phyloP scores from a whole-genome alignment of 495 filamentous ascomycete genomes.

The Tetracladium marchalianum region DNA sequence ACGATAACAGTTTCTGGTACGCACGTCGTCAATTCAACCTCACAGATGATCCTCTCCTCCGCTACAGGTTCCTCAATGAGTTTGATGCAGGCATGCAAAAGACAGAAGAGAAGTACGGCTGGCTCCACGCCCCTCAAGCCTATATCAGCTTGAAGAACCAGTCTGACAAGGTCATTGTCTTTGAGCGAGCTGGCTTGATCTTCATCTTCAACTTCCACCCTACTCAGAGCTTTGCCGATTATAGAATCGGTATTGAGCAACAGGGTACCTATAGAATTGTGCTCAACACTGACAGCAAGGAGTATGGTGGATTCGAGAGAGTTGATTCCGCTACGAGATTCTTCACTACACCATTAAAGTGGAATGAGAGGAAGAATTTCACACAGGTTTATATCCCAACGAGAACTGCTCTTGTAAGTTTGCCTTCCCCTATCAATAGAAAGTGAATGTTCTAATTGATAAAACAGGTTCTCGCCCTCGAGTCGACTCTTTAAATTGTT shows the following conservation, averaged over 20 bases:
- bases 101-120: conserved; percentile 80
- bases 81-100: conserved; percentile 90
- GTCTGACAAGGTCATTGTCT: conserved; percentile 87
- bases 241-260: conserved; percentile 77
- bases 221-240: conserved; percentile 80
- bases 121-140: conserved; percentile 80
- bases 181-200: conserved; percentile 81
- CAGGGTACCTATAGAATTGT: conserved; percentile 83
- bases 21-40: conserved; percentile 92
- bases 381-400: conserved; percentile 85
- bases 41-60: conserved; percentile 72
- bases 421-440: neutral
- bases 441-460: conserved; percentile 1
- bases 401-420: conserved; percentile 75
- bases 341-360: conserved; percentile 80
- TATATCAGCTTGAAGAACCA: conserved; percentile 94
- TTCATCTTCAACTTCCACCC: conserved; percentile 98
- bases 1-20: conserved; percentile 95
- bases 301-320: conserved; percentile 70
- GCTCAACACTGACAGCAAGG: conserved; percentile 68
- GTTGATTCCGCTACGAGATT: conserved; percentile 71
- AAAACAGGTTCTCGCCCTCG: conserved; percentile 40
- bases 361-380: conserved; percentile 86
- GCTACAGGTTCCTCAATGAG: conserved; percentile 87
- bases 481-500: conserved; percentile 31